phyloP scores from a whole-genome alignment of 2,329 filamentous ascomycete genomes.

The Claviceps digitariae region DNA sequence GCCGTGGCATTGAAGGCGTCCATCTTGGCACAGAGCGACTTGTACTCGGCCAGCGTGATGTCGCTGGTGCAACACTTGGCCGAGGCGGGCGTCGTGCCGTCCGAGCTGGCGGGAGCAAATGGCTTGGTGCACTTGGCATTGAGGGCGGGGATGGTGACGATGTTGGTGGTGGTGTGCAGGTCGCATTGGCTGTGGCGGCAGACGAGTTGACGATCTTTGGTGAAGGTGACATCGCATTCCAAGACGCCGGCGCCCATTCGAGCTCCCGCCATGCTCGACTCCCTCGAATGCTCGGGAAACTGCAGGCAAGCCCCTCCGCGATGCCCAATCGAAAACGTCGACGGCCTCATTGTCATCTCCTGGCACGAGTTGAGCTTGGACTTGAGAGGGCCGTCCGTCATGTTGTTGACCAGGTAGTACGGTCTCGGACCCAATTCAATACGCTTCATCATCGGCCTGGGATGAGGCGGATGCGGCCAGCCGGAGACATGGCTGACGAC shows the following conservation, averaged over 20 bases:
- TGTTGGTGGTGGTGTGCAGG: conserved; percentile 55
- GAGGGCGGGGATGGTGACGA: conserved; percentile 46
- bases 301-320: conserved; percentile 48
- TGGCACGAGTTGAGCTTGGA: conserved; percentile 43
- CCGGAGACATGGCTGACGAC: conserved; percentile 15
- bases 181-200: conserved; percentile 57
- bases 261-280: conserved; percentile 47
- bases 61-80: conserved; percentile 61
- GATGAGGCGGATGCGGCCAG: conserved; percentile 12
- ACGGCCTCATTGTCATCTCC: conserved; percentile 36
- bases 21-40: conserved; percentile 57
- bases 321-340: conserved; percentile 46
- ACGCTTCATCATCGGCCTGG: conserved; percentile 27
- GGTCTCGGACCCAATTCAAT: conserved; percentile 51
- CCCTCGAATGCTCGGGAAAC: conserved; percentile 49
- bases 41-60: conserved; percentile 54
- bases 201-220: conserved; percentile 49
- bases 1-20: conserved; percentile 48
- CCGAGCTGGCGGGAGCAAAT: conserved; percentile 42
- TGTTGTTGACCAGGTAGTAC: conserved; percentile 49
- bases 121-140: conserved; percentile 49
- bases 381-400: conserved; percentile 48
- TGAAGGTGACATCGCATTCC: conserved; percentile 57
- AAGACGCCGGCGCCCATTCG: conserved; percentile 54
- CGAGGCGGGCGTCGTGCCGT: conserved; percentile 28